Conservation (phyloP, 441 rosid species). For the California macrophylla region DNA sequence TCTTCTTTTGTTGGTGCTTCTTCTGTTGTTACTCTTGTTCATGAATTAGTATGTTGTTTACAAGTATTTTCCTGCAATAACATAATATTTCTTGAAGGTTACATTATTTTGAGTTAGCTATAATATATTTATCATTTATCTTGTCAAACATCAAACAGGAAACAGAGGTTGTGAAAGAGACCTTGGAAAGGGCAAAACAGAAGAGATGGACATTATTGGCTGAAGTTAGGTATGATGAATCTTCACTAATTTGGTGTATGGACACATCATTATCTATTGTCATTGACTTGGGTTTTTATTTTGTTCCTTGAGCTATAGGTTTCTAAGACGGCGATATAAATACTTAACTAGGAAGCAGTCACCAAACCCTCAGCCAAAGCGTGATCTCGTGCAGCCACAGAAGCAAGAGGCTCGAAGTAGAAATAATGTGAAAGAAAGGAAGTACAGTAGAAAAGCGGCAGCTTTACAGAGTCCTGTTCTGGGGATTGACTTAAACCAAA, state of each 20-base stretch:
- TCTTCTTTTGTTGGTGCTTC: background rate
- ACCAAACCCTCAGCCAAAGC: slow-evolving; percentile 13
- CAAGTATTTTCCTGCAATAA: background rate
- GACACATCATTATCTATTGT: background rate
- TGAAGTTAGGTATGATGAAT: slow-evolving; percentile 58
- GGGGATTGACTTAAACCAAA: background rate
- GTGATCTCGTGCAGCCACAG: slow-evolving; percentile 21
- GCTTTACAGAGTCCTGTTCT: background rate
- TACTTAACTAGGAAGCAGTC: slow-evolving; percentile 42
- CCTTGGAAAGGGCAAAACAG: slow-evolving; percentile 48
- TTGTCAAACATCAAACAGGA: slow-evolving; percentile 40
- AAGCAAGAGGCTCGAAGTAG: slow-evolving; percentile 20
- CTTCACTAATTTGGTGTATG: background rate
- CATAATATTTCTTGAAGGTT: background rate
- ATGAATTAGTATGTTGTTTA: background rate
- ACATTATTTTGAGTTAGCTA: background rate
- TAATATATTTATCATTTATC: background rate
- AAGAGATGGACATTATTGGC: slow-evolving; percentile 38
- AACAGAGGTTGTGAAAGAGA: slow-evolving; percentile 39
- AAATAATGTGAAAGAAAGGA: slow-evolving; percentile 26
- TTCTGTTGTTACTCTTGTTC: background rate
- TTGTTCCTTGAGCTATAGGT: slow-evolving; percentile 31
- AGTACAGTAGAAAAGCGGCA: slow-evolving; percentile 21
- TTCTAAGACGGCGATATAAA: slow-evolving; percentile 51
- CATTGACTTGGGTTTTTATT: slow-evolving; percentile 9